A percentile compares a stretch with the other conserved stretches of the same genome.
Evolutionary conservation across 768 basidiomycete genomes (phyloP).

Genomic region (Kondoa malvinella): DNA sequence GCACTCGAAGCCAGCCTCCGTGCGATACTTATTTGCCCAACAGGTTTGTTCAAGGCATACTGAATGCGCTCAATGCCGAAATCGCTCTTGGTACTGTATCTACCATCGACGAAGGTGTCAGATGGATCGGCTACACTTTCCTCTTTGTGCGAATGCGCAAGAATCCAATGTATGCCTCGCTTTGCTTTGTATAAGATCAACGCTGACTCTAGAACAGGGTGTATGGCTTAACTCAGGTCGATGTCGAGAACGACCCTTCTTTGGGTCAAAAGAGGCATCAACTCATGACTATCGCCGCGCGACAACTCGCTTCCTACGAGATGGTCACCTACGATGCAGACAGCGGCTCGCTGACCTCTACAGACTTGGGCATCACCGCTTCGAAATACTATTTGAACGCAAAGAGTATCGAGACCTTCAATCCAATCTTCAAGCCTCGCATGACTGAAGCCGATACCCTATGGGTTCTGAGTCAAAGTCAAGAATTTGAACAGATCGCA

Average conservation of each 20-base stretch:
- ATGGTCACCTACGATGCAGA: conserved; percentile 65
- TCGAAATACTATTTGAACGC: conserved; percentile 89
- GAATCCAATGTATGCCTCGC: conserved; percentile 47
- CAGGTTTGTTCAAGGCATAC: conserved; percentile 63
- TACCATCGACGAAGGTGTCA: conserved; percentile 64
- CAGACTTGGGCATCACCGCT: conserved; percentile 88
- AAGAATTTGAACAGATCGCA: conserved; percentile 95
- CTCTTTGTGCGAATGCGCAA: conserved; percentile 85
- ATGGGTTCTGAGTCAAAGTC: conserved; percentile 67
- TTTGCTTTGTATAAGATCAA: conserved; percentile 46
- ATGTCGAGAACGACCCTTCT: conserved; percentile 51
- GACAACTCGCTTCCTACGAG: conserved; percentile 46
- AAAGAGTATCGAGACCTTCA: conserved; percentile 72
- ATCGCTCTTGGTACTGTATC: conserved; percentile 86
- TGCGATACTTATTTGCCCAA: not conserved
- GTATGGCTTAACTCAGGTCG: conserved; percentile 52
- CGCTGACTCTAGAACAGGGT: conserved; percentile 8
- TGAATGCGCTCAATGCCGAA: conserved; percentile 87
- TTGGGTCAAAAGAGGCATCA: conserved; percentile 53
- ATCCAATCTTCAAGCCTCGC: conserved; percentile 50
- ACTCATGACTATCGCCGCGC: conserved; percentile 51
- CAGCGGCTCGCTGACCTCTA: conserved; percentile 48
- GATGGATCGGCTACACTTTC: conserved; percentile 95
- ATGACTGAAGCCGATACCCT: conserved; percentile 92
- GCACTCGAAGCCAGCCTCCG: conserved; percentile 36